phyloP scores from a whole-genome alignment of 768 basidiomycete genomes.

The Pleurotus salmoneostramineus region DNA sequence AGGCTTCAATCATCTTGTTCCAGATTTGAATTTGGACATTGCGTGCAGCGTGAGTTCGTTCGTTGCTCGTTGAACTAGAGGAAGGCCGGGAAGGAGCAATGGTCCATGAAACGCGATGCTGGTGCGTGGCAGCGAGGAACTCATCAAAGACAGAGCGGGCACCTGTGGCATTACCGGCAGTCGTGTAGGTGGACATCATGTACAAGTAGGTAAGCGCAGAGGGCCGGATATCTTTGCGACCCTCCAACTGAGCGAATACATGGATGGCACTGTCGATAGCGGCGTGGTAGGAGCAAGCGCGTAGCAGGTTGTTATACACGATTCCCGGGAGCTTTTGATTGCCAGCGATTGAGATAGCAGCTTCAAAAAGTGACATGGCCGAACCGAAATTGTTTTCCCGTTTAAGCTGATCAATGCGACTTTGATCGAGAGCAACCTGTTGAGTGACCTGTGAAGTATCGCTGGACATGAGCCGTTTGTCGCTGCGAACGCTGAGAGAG shows the following conservation, averaged over 20 bases:
- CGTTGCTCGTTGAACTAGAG: slow-evolving; percentile 7
- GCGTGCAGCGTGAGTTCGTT: slow-evolving; percentile 12
- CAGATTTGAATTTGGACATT: slow-evolving; percentile 48
- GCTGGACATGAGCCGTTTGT: slow-evolving; percentile 27
- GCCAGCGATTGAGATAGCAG: slow-evolving; percentile 37
- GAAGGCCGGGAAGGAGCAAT: slow-evolving; percentile 5
- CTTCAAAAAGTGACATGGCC: slow-evolving; percentile 72
- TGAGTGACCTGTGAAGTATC: slow-evolving; percentile 13
- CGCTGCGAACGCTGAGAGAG: slow-evolving; percentile 36
- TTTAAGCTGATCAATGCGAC: slow-evolving; percentile 39
- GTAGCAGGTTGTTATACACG: slow-evolving; percentile 54
- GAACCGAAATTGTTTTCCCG: slow-evolving; percentile 68
- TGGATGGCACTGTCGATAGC: slow-evolving; percentile 59
- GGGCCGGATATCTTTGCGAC: slow-evolving; percentile 28
- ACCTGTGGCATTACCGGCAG: slow-evolving; percentile 40
- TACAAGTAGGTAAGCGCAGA: slow-evolving; percentile 39
- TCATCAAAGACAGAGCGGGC: slow-evolving; percentile 61
- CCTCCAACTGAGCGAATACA: slow-evolving; percentile 62
- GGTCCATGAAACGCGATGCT: slow-evolving; percentile 31
- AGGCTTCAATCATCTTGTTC: slow-evolving; percentile 75
- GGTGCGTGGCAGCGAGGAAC: slow-evolving; percentile 40
- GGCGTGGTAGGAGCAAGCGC: slow-evolving; percentile 53
- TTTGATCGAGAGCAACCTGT: slow-evolving; percentile 24
- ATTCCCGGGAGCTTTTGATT: slow-evolving; percentile 24
- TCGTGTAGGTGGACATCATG: slow-evolving; percentile 58